Evolutionary conservation across 441 rosid species (phyloP), one percentile per base, ranked within the genome.

Genomic region (Eutrema salsugineum): DNA sequence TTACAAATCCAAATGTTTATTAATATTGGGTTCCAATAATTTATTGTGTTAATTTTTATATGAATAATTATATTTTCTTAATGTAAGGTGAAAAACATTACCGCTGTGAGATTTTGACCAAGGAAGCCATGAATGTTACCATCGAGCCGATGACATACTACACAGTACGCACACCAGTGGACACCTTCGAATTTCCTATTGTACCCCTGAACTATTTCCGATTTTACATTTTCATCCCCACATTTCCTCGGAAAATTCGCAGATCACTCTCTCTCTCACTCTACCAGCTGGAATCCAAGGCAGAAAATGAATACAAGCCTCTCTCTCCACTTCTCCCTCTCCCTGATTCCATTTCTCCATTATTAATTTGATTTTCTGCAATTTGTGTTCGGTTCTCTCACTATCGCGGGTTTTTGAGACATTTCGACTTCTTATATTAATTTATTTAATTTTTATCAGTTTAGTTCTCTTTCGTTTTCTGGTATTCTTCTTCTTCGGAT

Each of bases 211-310:
- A 11, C 9, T 6, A 15, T 54, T 51, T 1, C 1, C 0, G 0
- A 12, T 19, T 38, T 55, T 40, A 58, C 70, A 3, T 16, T 33
- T 49, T 40, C 40, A 30, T 61, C 64, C 68, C 40, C 36, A 67
- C 56, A 62, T 35, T 53, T 48, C 55, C 54, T 66, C 36, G 60
- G 61, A 47, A 67, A 59, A 47, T 50, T 50, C 65, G 63, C 32
- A 49, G 32, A 19, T 38, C 28, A 51, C 77, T n/a, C 61, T 14
- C 33, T 20, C 74, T 61, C 72, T 51, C 72, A 57, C 64, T 71
- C 73, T 56, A 39, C 58, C 79, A 14, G 82, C 73, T 82, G 88
- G 84, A 70, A 81, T 82, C 88, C 81, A 68, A 83, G 40, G 83
- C 65, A 51, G 38, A 39, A 55, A 72, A 48, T 51, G 35, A 46